phyloP scores from a whole-genome alignment of 2,329 filamentous ascomycete species.

The Aureobasidium sp. region DNA sequence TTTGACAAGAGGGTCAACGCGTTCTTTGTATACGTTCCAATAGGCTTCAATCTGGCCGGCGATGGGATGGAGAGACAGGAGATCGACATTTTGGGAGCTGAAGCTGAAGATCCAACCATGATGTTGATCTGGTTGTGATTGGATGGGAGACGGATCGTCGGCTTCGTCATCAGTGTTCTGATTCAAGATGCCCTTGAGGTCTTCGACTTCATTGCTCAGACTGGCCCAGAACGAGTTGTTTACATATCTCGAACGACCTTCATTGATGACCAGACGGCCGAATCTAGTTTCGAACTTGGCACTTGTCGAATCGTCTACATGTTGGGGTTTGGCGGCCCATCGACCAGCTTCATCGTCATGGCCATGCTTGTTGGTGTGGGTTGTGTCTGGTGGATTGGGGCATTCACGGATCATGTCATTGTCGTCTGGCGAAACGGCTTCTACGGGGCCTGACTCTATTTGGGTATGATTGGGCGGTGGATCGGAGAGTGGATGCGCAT shows the following conservation, averaged over 20 bases:
- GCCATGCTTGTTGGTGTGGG: background rate
- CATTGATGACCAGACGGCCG: constrained; percentile 63
- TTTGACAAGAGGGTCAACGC: constrained; percentile 67
- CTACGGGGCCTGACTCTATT: background rate
- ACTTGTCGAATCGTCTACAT: constrained; percentile 10
- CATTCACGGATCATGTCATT: background rate
- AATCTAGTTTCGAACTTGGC: constrained; percentile 43
- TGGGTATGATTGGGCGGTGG: background rate
- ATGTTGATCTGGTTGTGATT: constrained; percentile 45
- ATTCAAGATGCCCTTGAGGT: constrained; percentile 56
- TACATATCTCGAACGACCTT: constrained; percentile 65
- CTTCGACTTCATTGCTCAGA: constrained; percentile 65
- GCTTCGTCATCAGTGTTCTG: constrained; percentile 57
- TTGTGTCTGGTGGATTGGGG: constrained; percentile 26
- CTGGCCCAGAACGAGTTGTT: constrained; percentile 72
- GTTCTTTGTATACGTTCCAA: constrained; percentile 66
- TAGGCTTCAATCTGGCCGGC: constrained; percentile 59
- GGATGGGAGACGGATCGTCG: constrained; percentile 40
- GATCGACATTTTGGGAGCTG: constrained; percentile 61
- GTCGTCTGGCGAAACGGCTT: background rate
- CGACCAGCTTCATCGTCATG: background rate
- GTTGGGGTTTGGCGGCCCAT: background rate
- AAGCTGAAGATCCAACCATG: constrained; percentile 69
- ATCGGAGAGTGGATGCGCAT: constrained; percentile 17
- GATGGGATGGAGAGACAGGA: constrained; percentile 57